These are phyloP conservation scores for Trichoderma hamatum DNA, from an alignment of 2,329 filamentous ascomycete genomes.

Conservation along the genomic window DNA sequence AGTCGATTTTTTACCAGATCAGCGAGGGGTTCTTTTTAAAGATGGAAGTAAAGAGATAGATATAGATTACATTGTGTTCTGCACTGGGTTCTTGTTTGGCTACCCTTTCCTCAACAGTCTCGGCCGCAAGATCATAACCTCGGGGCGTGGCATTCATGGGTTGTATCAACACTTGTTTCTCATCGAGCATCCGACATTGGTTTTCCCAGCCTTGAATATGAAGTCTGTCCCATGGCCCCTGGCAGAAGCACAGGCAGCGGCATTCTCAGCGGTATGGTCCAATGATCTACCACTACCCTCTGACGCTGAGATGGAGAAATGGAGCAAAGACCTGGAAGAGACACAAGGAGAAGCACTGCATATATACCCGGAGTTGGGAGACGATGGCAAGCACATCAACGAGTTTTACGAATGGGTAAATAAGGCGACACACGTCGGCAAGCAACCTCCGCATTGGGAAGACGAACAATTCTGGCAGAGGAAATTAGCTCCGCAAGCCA, in stretches of 20 bases:
- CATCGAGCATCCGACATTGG: slow-evolving; percentile 74
- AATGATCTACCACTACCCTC: slow-evolving; percentile 68
- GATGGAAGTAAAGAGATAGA: slow-evolving; percentile 66
- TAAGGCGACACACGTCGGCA: slow-evolving; percentile 57
- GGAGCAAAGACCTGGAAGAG: slow-evolving; percentile 66
- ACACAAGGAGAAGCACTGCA: slow-evolving; percentile 41
- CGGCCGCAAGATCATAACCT: slow-evolving; percentile 59
- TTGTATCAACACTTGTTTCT: slow-evolving; percentile 82
- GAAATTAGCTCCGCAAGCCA: slow-evolving; percentile 67
- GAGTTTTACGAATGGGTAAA: slow-evolving; percentile 64
- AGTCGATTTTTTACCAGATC: slow-evolving; percentile 54
- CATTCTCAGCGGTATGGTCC: slow-evolving; percentile 76
- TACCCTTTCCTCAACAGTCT: slow-evolving; percentile 68
- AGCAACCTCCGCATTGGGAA: slow-evolving; percentile 72
- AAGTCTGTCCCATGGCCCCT: slow-evolving; percentile 88
- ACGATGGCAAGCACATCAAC: slow-evolving; percentile 72
- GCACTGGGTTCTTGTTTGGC: slow-evolving; percentile 86
- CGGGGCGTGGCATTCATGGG: slow-evolving; percentile 70
- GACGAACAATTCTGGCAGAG: slow-evolving; percentile 73
- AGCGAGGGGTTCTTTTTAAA: slow-evolving; percentile 66
- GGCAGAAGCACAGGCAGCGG: slow-evolving; percentile 76
- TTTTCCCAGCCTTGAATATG: slow-evolving; percentile 74
- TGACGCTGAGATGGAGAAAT: slow-evolving; percentile 64
- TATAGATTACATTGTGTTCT: slow-evolving; percentile 80
- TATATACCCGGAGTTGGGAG: slow-evolving; percentile 34